phyloP scores from a whole-genome alignment of 2,329 filamentous ascomycete genomes.

The Neocucurbitaria cava region DNA sequence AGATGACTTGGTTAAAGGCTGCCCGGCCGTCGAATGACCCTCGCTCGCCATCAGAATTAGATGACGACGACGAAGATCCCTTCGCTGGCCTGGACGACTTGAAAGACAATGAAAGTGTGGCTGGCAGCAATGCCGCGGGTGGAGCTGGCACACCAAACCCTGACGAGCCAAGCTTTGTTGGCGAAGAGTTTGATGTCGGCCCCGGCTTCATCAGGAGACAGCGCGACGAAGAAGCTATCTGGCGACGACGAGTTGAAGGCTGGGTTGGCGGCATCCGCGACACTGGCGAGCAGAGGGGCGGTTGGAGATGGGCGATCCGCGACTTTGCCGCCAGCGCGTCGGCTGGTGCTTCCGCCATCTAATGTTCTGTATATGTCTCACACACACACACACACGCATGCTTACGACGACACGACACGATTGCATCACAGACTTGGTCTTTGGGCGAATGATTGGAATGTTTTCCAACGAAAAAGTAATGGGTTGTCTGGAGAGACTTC shows the following conservation, averaged over 20 bases:
- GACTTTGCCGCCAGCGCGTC: conserved; percentile 50
- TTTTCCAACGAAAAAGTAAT: conserved; percentile 32
- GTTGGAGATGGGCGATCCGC: conserved; percentile 79
- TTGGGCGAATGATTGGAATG: conserved; percentile 26
- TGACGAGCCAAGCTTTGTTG: conserved; percentile 62
- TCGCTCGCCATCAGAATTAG: conserved; percentile 61
- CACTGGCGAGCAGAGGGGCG: conserved; percentile 50
- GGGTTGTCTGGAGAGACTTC: conserved; percentile 32
- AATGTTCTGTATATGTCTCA: conserved; percentile 5
- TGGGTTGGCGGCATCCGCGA: conserved; percentile 73
- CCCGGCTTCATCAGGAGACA: conserved; percentile 91
- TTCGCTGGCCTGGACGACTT: conserved; percentile 96
- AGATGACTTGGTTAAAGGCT: conserved; percentile 97
- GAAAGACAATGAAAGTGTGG: conserved; percentile 65
- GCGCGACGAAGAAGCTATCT: conserved; percentile 88
- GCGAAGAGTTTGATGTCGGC: conserved; percentile 96
- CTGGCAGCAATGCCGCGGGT: conserved; percentile 32
- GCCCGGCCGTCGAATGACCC: conserved; percentile 43
- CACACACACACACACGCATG: conserved; percentile 23
- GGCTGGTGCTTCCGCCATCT: conserved; percentile 23
- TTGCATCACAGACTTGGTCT: conserved; percentile 35
- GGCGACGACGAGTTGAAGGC: conserved; percentile 84
- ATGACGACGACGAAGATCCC: conserved; percentile 91
- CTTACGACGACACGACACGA: conserved; percentile 37
- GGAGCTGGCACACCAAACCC: conserved; percentile 24